Conservation (phyloP, 1,284 basidiomycete species). For the Exsudoporus floridanus region DNA sequence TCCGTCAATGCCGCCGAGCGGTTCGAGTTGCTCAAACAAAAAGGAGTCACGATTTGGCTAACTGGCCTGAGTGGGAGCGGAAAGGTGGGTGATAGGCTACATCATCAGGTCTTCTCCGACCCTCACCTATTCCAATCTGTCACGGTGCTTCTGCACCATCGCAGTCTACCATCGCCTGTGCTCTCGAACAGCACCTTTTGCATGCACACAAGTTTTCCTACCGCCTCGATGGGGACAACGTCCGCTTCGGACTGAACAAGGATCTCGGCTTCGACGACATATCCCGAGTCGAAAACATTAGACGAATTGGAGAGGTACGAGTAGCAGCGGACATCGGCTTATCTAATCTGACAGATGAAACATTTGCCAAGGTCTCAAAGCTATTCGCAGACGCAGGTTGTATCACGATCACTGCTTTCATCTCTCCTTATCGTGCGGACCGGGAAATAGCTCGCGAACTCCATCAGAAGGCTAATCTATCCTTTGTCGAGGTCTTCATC, state of each 20-base stretch:
- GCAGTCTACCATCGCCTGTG: slow-evolving; percentile 96
- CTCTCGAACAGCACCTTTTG: slow-evolving; percentile 94
- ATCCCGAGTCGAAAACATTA: slow-evolving; percentile 96
- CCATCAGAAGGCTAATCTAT: slow-evolving; percentile 71
- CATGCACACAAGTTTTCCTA: slow-evolving; percentile 86
- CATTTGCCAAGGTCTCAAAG: slow-evolving; percentile 74
- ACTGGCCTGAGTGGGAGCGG: slow-evolving; percentile 92
- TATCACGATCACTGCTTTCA: slow-evolving; percentile 93
- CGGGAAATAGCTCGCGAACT: slow-evolving; percentile 82
- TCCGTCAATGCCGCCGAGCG: slow-evolving; percentile 74
- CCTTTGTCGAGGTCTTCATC: slow-evolving; percentile 93
- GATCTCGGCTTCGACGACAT: slow-evolving; percentile 96
- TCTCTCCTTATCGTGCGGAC: slow-evolving; percentile 95
- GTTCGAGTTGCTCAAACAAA: slow-evolving; percentile 66
- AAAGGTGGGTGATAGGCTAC: slow-evolving; percentile 57
- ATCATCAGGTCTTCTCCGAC: background rate
- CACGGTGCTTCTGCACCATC: slow-evolving; percentile 5
- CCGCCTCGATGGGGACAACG: slow-evolving; percentile 95
- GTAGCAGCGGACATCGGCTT: background rate
- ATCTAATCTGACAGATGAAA: slow-evolving; percentile 10
- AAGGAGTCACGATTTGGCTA: slow-evolving; percentile 89
- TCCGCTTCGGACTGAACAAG: slow-evolving; percentile 97
- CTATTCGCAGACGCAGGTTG: slow-evolving; percentile 89
- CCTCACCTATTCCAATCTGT: slow-evolving; percentile 1
- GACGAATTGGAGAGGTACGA: slow-evolving; percentile 90